Conservation (phyloP, 495 filamentous ascomycete species). For the Neurospora cerealis region DNA sequence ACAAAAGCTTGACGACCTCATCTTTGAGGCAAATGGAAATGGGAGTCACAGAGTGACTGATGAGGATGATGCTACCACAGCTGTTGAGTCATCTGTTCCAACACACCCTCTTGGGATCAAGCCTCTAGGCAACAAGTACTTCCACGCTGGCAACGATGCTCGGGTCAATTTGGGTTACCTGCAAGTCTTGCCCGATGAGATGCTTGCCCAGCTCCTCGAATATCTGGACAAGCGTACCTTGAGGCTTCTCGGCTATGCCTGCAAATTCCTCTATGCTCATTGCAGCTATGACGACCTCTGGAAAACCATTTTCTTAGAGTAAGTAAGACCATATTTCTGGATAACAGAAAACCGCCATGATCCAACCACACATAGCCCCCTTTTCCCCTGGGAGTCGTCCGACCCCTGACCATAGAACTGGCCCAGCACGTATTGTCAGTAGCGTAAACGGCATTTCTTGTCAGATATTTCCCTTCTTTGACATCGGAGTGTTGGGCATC, state of each 20-base stretch:
- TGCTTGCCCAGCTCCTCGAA: slow-evolving; percentile 69
- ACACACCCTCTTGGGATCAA: slow-evolving; percentile 79
- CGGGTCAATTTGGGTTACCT: slow-evolving; percentile 56
- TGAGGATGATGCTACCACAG: slow-evolving; percentile 1
- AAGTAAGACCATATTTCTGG: slow-evolving; percentile 33
- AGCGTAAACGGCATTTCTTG: background rate
- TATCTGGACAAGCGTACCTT: slow-evolving; percentile 55
- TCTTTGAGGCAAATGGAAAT: slow-evolving; percentile 6
- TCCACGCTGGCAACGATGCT: slow-evolving; percentile 51
- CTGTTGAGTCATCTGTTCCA: slow-evolving; percentile 42
- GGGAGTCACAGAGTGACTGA: slow-evolving; percentile 11
- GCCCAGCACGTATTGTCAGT: background rate
- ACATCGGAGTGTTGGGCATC: background rate
- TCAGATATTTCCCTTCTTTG: background rate
- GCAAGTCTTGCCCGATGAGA: slow-evolving; percentile 63
- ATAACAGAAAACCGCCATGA: background rate
- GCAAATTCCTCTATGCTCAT: slow-evolving; percentile 84
- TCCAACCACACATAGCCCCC: background rate
- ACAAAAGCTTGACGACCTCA: background rate
- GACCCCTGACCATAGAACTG: background rate
- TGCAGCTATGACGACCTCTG: slow-evolving; percentile 80
- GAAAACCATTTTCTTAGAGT: slow-evolving; percentile 81
- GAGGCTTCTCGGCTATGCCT: slow-evolving; percentile 63
- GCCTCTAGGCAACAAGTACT: slow-evolving; percentile 77
- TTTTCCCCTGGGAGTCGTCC: background rate